phyloP scores from a whole-genome alignment of 768 basidiomycete species.

The Suillus spraguei region DNA sequence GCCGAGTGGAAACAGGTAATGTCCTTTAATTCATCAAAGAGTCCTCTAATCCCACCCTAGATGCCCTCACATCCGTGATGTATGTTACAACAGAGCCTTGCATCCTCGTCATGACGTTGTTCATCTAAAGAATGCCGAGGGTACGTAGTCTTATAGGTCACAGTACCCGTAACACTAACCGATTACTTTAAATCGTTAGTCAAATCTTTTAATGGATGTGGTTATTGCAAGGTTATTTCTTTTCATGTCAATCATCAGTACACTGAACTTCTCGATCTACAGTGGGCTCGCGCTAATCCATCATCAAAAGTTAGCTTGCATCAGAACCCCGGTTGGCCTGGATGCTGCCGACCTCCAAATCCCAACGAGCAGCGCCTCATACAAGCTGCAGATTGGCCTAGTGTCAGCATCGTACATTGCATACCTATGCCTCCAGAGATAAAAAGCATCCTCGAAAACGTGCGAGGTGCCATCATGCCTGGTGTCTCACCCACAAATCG shows the following conservation, averaged over 20 bases:
- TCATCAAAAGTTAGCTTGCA: conserved; percentile 55
- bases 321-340: conserved; percentile 83
- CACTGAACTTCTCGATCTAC: conserved; percentile 28
- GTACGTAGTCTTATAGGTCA: conserved; percentile 39
- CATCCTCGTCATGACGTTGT: conserved; percentile 81
- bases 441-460: conserved; percentile 64
- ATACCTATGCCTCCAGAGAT: conserved; percentile 74
- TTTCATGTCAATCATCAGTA: conserved; percentile 19
- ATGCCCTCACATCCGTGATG: conserved; percentile 75
- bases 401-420: conserved; percentile 74
- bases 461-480: conserved; percentile 41
- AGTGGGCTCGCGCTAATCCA: conserved; percentile 75
- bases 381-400: conserved; percentile 76
- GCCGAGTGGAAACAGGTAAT: conserved; percentile 57
- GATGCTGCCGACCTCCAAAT: conserved; percentile 81
- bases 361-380: conserved; percentile 62
- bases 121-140: conserved; percentile 87
- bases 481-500: conserved; percentile 33
- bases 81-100: conserved; percentile 70
- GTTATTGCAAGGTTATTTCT: conserved; percentile 80
- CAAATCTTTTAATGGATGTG: conserved; percentile 83
- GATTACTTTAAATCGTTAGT: conserved; percentile 45
- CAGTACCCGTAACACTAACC: conserved; percentile 16
- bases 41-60: conserved; percentile 40
- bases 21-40: conserved; percentile 15